phyloP scores from a whole-genome alignment of 1,139 yeast species.

The Yamadazyma atmosphaerica region DNA sequence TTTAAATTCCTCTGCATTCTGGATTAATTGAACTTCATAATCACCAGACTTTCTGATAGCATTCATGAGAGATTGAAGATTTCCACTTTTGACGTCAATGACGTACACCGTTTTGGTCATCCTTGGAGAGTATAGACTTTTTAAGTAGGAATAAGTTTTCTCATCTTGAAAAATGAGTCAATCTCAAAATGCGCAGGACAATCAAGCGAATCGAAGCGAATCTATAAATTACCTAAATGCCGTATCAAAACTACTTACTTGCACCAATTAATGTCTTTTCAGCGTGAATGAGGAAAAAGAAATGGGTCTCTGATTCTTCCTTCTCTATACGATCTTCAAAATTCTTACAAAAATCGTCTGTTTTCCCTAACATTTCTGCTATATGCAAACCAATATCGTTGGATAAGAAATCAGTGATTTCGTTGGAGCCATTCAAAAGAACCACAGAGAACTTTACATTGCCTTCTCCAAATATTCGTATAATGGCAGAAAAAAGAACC shows the following conservation, averaged over 20 bases:
- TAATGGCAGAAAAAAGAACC: conserved; percentile 23
- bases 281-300: conserved; percentile 33
- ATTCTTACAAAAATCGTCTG: conserved; percentile 29
- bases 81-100: conserved; percentile 95
- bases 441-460: conserved; percentile 34
- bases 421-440: conserved; percentile 31
- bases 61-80: conserved; percentile 82
- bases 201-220: background rate
- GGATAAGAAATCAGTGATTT: conserved; percentile 32
- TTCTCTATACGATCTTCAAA: conserved; percentile 19
- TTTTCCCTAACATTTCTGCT: conserved; percentile 36
- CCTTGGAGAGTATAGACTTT: background rate
- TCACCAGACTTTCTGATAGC: conserved; percentile 77
- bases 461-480: conserved; percentile 32
- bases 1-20: conserved; percentile 34
- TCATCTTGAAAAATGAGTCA: conserved; percentile 7
- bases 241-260: background rate
- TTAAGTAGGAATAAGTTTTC: background rate
- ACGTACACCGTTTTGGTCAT: conserved; percentile 53
- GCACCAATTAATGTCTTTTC: conserved; percentile 18
- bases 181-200: conserved; percentile 4
- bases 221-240: conserved; percentile 2
- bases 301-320: conserved; percentile 25
- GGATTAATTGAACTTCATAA: conserved; percentile 56
- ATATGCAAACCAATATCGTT: conserved; percentile 32